Conservation (phyloP, 2,329 filamentous ascomycete genomes). For the Penicillium sp. region DNA sequence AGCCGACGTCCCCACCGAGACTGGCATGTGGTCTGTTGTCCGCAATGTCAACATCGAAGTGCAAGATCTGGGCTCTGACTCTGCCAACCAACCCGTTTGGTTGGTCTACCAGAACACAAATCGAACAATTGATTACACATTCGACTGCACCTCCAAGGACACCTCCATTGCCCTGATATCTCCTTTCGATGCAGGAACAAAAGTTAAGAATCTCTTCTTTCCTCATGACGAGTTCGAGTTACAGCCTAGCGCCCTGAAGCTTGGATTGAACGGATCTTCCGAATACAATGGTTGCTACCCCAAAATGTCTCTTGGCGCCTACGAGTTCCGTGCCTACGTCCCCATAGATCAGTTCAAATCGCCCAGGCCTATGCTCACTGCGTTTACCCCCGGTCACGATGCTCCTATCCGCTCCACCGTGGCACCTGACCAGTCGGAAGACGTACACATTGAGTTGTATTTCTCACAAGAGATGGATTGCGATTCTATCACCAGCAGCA, state of each 20-base stretch:
- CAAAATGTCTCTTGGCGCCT: slow-evolving; percentile 53
- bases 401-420: slow-evolving; percentile 52
- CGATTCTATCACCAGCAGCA: slow-evolving; percentile 48
- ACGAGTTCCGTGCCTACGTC: slow-evolving; percentile 61
- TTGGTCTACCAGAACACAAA: slow-evolving; percentile 47
- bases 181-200: slow-evolving; percentile 53
- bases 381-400: slow-evolving; percentile 62
- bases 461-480: slow-evolving; percentile 64
- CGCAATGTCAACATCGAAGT: slow-evolving; percentile 49
- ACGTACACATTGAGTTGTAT: slow-evolving; percentile 49
- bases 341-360: slow-evolving; percentile 49
- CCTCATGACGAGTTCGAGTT: slow-evolving; percentile 57
- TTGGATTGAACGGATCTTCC: slow-evolving; percentile 48
- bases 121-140: slow-evolving; percentile 51
- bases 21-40: slow-evolving; percentile 59
- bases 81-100: slow-evolving; percentile 47
- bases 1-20: slow-evolving; percentile 53
- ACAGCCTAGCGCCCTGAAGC: slow-evolving; percentile 42
- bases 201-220: slow-evolving; percentile 62
- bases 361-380: slow-evolving; percentile 58
- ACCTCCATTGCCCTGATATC: slow-evolving; percentile 49
- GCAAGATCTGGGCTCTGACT: slow-evolving; percentile 48
- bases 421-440: slow-evolving; percentile 40
- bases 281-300: slow-evolving; percentile 56
- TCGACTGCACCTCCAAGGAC: slow-evolving; percentile 52